These are phyloP conservation scores for Oryza australiensis DNA, from an alignment of 176 grass and related monocot species.

Conservation along the genomic window DNA sequence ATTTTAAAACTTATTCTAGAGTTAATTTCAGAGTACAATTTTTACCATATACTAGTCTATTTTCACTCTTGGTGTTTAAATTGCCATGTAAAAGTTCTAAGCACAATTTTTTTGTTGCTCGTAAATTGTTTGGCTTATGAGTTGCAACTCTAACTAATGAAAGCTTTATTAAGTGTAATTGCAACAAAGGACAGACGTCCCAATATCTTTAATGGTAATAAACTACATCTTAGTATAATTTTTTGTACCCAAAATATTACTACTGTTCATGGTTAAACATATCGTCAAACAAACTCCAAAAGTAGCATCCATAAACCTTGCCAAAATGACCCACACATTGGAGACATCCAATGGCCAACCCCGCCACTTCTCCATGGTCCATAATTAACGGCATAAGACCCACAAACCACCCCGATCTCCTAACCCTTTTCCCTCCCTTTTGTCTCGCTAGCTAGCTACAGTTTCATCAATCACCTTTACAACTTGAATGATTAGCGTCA, in stretches of 20 bases:
- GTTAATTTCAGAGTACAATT: too few relatives aligned
- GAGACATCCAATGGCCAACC: too few relatives aligned
- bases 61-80: too few relatives aligned
- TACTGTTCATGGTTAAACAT: background rate
- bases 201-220: background rate
- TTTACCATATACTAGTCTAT: too few relatives aligned
- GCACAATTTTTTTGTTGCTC: too few relatives aligned
- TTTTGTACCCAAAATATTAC: background rate
- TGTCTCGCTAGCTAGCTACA: background rate
- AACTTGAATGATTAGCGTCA: background rate
- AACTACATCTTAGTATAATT: background rate
- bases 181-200: background rate
- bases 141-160: too few relatives aligned
- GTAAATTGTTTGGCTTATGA: too few relatives aligned
- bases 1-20: too few relatives aligned
- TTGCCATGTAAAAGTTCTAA: too few relatives aligned
- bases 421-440: background rate
- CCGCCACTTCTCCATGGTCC: background rate
- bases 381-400: background rate
- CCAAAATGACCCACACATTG: background rate
- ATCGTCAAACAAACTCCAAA: background rate
- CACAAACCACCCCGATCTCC: background rate
- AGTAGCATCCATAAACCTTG: background rate
- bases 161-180: background rate
- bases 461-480: background rate